Evolutionary conservation across 2,329 filamentous ascomycete genomes (phyloP).

Genomic region (Aspergillus neotritici): DNA sequence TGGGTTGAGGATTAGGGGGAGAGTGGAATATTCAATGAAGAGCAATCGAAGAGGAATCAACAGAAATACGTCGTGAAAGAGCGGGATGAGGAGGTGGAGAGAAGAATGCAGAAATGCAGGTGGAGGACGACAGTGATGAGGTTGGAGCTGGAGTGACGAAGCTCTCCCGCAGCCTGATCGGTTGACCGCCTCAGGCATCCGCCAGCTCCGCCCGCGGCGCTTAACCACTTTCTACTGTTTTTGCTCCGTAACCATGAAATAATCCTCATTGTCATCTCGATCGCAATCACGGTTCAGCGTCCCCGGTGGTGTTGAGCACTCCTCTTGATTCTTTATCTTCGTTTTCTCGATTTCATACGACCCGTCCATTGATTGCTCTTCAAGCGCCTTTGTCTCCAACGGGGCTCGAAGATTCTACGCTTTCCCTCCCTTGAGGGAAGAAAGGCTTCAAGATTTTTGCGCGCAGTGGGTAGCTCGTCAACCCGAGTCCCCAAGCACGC

Average conservation of each 20-base stretch:
- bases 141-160: conserved; percentile 38
- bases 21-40: conserved; percentile 19
- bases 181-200: conserved; percentile 19
- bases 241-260: conserved; percentile 2
- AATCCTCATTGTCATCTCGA: neutral
- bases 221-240: conserved; percentile 19
- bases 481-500: conserved; percentile 40
- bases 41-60: conserved; percentile 14
- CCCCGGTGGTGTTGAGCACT: neutral
- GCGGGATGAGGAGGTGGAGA: conserved; percentile 31
- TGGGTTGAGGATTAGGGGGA: conserved; percentile 15
- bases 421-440: conserved; percentile 22
- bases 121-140: conserved; percentile 3
- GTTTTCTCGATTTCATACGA: neutral
- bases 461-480: conserved; percentile 37
- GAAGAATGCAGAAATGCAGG: conserved; percentile 21
- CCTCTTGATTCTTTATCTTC: neutral
- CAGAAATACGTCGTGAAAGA: conserved; percentile 19
- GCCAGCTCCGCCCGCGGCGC: conserved; percentile 12
- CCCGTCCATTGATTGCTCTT: neutral
- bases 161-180: conserved; percentile 38
- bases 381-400: conserved; percentile 7
- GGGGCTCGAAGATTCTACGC: conserved; percentile 6
- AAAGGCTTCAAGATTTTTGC: conserved; percentile 40
- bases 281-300: neutral